These are phyloP conservation scores for Talaromyces liani DNA, from an alignment of 495 filamentous ascomycete genomes.

Conservation along the genomic window DNA sequence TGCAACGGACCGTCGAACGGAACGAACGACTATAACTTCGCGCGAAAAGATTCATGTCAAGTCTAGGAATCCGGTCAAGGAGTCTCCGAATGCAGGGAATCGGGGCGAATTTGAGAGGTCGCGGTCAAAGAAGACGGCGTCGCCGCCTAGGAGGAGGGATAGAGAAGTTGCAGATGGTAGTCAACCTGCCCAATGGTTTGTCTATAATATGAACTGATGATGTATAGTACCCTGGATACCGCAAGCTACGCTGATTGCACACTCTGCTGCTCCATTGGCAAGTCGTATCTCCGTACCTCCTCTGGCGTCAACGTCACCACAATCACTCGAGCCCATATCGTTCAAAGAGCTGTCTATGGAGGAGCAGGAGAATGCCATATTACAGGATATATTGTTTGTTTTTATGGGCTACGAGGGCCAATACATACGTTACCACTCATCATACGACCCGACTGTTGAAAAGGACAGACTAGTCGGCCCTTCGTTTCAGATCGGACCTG, in stretches of 20 bases:
- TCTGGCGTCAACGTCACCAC: slow-evolving; percentile 63
- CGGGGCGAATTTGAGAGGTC: slow-evolving; percentile 36
- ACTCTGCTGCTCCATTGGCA: slow-evolving; percentile 83
- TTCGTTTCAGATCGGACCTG: slow-evolving; percentile 66
- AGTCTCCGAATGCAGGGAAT: slow-evolving; percentile 35
- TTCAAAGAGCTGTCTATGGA: slow-evolving; percentile 68
- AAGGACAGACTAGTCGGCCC: slow-evolving; percentile 81
- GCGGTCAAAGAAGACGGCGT: slow-evolving; percentile 37
- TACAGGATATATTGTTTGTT: slow-evolving; percentile 88
- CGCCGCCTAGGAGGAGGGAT: slow-evolving; percentile 27
- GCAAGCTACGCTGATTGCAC: slow-evolving; percentile 69
- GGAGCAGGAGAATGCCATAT: slow-evolving; percentile 73
- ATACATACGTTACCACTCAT: slow-evolving; percentile 78
- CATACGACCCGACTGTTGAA: slow-evolving; percentile 76
- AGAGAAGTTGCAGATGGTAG: slow-evolving; percentile 30
- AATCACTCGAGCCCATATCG: slow-evolving; percentile 59
- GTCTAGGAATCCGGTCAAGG: slow-evolving; percentile 59
- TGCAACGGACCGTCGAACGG: slow-evolving; percentile 29
- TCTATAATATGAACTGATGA: slow-evolving; percentile 15
- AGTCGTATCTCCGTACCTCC: slow-evolving; percentile 80
- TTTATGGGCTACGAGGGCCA: slow-evolving; percentile 99
- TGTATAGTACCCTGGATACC: slow-evolving; percentile 67
- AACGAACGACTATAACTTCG: slow-evolving; percentile 49
- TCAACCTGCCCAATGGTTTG: slow-evolving; percentile 10
- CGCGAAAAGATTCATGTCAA: slow-evolving; percentile 56